These are phyloP conservation scores for Talaromyces sp. DNA, from an alignment of 2,329 filamentous ascomycete genomes.

Conservation along the genomic window DNA sequence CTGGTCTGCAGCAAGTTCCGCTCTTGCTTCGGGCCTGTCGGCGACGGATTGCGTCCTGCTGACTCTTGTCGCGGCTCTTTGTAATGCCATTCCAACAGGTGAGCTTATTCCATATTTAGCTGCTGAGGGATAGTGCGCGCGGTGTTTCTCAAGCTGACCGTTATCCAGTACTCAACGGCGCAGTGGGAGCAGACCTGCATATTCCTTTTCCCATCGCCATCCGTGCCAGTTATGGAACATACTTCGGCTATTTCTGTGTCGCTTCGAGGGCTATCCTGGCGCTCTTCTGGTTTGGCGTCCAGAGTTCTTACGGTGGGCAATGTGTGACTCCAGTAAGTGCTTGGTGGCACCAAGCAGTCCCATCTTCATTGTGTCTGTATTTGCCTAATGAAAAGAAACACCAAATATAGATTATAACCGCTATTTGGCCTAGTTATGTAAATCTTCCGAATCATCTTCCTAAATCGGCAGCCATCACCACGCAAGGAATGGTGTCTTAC, in stretches of 20 bases:
- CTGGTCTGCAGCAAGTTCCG: conserved; percentile 16
- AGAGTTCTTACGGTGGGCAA: conserved; percentile 15
- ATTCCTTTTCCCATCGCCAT: conserved; percentile 31
- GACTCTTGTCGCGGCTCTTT: conserved; percentile 15
- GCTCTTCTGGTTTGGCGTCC: conserved; percentile 41
- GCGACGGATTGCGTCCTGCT: conserved; percentile 13
- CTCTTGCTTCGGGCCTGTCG: conserved; percentile 12
- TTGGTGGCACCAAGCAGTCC: neutral
- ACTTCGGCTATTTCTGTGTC: conserved; percentile 30
- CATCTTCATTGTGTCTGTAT: neutral
- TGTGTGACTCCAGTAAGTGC: conserved; percentile 21
- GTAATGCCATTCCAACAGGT: conserved; percentile 14
- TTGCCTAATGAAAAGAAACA: neutral
- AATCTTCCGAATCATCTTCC: conserved; percentile 46
- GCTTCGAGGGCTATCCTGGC: conserved; percentile 34
- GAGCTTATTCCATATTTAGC: neutral
- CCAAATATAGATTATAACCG: conserved; percentile 32
- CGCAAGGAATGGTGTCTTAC: conserved; percentile 20
- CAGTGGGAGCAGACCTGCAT: conserved; percentile 23
- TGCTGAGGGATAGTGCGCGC: too few species aligned
- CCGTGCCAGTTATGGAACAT: conserved; percentile 31
- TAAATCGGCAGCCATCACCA: conserved; percentile 21
- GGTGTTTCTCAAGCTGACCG: neutral
- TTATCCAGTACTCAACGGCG: conserved; percentile 20
- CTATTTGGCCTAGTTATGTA: conserved; percentile 53